phyloP scores from a whole-genome alignment of 2,329 filamentous ascomycete genomes.

The Ophiostoma quercus region DNA sequence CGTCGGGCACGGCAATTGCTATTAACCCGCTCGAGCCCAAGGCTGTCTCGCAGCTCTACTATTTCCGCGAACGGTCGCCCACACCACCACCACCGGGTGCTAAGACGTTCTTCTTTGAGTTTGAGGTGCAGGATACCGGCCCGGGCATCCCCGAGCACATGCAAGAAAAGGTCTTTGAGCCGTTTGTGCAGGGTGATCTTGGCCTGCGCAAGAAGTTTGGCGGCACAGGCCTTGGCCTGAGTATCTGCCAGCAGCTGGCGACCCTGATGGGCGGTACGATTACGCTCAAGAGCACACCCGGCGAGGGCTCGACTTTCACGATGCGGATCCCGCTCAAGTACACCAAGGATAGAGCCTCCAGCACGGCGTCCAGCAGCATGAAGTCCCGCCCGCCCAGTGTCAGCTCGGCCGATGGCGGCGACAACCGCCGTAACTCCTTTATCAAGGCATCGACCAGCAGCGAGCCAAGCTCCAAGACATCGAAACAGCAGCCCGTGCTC shows the following conservation, averaged over 20 bases:
- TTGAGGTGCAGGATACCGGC: conserved; percentile 82
- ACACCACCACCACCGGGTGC: conserved; percentile 58
- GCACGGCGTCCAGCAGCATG: conserved; percentile 51
- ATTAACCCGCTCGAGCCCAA: conserved; percentile 61
- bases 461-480: conserved; percentile 26
- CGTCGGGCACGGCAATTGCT: conserved; percentile 50
- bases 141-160: conserved; percentile 76
- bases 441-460: conserved; percentile 27
- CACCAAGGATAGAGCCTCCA: conserved; percentile 56
- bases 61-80: conserved; percentile 50
- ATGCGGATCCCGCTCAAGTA: conserved; percentile 78
- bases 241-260: conserved; percentile 83
- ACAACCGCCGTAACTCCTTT: conserved; percentile 33
- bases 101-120: conserved; percentile 71
- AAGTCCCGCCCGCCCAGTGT: conserved; percentile 48
- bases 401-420: conserved; percentile 39
- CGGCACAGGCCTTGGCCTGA: conserved; percentile 80
- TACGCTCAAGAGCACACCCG: conserved; percentile 62
- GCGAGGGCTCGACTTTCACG: conserved; percentile 72
- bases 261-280: conserved; percentile 77
- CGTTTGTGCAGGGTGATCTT: conserved; percentile 88
- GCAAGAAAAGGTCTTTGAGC: conserved; percentile 82
- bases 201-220: conserved; percentile 85
- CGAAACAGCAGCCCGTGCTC: conserved; percentile 39
- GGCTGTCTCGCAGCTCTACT: conserved; percentile 37